These are phyloP conservation scores for Xylaria sp. DNA, from an alignment of 2,329 filamentous ascomycete genomes.

Conservation along the genomic window DNA sequence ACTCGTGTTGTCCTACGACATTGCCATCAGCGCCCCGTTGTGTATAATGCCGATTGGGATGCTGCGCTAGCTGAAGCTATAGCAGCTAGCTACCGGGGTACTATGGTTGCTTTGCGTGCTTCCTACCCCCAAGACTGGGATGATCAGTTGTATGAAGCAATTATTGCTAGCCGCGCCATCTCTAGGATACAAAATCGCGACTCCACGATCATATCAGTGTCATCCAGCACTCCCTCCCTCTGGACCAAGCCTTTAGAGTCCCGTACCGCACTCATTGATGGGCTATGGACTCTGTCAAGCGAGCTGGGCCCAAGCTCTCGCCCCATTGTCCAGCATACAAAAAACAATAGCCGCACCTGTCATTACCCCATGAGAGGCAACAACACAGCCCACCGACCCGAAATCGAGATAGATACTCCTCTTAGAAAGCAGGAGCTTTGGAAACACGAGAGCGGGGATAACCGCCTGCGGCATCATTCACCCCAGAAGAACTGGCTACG, in stretches of 20 bases:
- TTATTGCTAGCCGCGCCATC: slow-evolving; percentile 33
- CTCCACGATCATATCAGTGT: background rate
- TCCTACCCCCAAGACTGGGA: slow-evolving; percentile 37
- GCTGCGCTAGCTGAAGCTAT: slow-evolving; percentile 42
- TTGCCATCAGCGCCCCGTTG: slow-evolving; percentile 35
- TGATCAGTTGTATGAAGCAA: slow-evolving; percentile 31
- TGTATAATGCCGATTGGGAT: slow-evolving; percentile 44
- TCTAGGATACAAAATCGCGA: background rate
- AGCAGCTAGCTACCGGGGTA: slow-evolving; percentile 37
- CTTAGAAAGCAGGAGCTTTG: slow-evolving; percentile 35
- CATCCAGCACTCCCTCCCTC: slow-evolving; percentile 5
- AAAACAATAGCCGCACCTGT: background rate
- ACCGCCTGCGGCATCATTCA: slow-evolving; percentile 10
- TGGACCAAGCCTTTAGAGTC: slow-evolving; percentile 16
- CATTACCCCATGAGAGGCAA: background rate
- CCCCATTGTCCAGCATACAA: background rate
- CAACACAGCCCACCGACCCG: background rate
- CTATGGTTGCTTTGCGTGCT: slow-evolving; percentile 27
- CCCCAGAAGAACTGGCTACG: slow-evolving; percentile 36
- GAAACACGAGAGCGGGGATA: slow-evolving; percentile 22
- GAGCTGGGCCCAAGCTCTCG: background rate
- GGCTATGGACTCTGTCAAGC: slow-evolving; percentile 17
- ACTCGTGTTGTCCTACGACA: slow-evolving; percentile 30
- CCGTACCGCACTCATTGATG: background rate
- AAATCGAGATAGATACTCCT: background rate